Base-by-base conservation (phyloP, 768 basidiomycete species). In the Pisolithus sp. region DNA sequence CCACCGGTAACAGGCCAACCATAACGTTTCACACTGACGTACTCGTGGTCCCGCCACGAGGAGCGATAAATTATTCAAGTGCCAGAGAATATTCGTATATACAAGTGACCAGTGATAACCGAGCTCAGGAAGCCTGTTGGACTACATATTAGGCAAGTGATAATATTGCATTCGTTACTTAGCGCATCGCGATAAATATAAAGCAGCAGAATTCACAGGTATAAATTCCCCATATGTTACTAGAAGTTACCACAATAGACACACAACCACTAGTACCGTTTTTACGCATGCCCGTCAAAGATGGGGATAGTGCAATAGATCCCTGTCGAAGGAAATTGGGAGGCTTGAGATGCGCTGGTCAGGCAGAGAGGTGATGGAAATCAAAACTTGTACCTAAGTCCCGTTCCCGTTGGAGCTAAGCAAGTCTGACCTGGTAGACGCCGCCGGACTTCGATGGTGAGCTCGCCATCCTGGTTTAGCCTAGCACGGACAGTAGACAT, bases 401-500 rank as follows among this genome's bases (percentile, higher is more conserved):
- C 68, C 56, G 61, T 68, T 41, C 68, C 68, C 18, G 60, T 38
- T 26, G 53, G 46, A 26, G 54, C 54, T 15, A 53, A 53, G 60
- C 57, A 68, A 45, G 38, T 53, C 52, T 67, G 68, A 48, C 62
- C 68, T 3, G 55, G 54, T 15, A 13, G 5, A 38, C 62, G 61
- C 48, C 67, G 55, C 48, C 70, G 66, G 12, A 80, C 76, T 47
- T 75, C 71, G 20, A 82, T 73, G 42, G 69, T 68, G n/a, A 81
- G 66, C 31, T 71, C 72, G 8, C 77, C 77, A 28, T 71, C 68
- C 6, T 66, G 63, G 43, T 72, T 75, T 45, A 81, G 75, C 41
- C 70, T 74, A 7, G 79, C 81, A 28, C 76, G 75, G 24, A 80
- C 73, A 12, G 71, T 69, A 7, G 70, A 57, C 75, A 82, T 76